Percentiles rank a stretch among this genome's conserved stretches.
Evolutionary conservation across 2,329 filamentous ascomycete genomes (phyloP).

Genomic region (Cryphonectria nitschkei): DNA sequence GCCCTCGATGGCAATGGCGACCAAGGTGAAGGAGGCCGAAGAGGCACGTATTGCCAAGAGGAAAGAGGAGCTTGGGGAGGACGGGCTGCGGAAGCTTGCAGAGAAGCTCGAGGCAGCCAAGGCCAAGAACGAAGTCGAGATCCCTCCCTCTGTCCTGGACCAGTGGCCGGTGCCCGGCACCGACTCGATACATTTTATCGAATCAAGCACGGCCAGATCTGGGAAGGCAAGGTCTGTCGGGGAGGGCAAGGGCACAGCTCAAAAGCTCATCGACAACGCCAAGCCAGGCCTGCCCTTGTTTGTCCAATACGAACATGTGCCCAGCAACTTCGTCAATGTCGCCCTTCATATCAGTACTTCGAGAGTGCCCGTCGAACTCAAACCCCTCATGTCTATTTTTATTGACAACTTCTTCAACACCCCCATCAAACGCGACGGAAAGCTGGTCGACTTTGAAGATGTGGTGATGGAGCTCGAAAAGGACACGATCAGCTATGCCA

Average conservation of each 20-base stretch:
- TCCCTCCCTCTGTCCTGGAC: slow-evolving; percentile 80
- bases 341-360: slow-evolving; percentile 80
- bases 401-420: slow-evolving; percentile 94
- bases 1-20: slow-evolving; percentile 78
- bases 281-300: slow-evolving; percentile 72
- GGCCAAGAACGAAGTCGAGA: slow-evolving; percentile 83
- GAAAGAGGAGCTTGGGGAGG: slow-evolving; percentile 77
- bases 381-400: slow-evolving; percentile 83
- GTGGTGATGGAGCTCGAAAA: slow-evolving; percentile 89
- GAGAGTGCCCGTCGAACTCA: slow-evolving; percentile 76
- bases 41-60: slow-evolving; percentile 77
- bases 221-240: slow-evolving; percentile 77
- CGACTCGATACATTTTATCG: slow-evolving; percentile 93
- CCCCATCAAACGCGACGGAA: slow-evolving; percentile 76
- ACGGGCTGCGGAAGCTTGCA: slow-evolving; percentile 75
- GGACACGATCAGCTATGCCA: slow-evolving; percentile 83
- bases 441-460: slow-evolving; percentile 83
- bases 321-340: slow-evolving; percentile 89
- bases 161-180: slow-evolving; percentile 81
- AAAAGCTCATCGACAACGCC: slow-evolving; percentile 75
- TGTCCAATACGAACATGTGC: slow-evolving; percentile 95
- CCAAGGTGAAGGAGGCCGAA: slow-evolving; percentile 81
- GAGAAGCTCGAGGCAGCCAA: slow-evolving; percentile 82
- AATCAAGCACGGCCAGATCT: slow-evolving; percentile 81
- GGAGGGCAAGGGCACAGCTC: slow-evolving; percentile 67